Base-by-base conservation (phyloP, 2,329 filamentous ascomycete genomes). In the Xylaria sp. region DNA sequence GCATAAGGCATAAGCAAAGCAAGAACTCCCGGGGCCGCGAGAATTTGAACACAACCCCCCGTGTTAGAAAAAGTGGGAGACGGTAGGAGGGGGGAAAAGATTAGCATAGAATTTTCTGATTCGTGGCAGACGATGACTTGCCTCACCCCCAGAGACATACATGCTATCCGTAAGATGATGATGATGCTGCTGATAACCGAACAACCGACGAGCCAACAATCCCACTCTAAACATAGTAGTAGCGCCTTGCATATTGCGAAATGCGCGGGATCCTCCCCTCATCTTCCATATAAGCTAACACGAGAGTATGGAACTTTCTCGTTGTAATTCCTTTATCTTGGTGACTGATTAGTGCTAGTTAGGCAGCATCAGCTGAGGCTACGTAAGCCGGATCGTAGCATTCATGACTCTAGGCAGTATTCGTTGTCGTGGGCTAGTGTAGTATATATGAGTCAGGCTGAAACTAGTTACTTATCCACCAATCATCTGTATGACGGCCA, bases 281-380 rank as follows among this genome's bases (percentile, higher is more conserved):
- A n/a, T 40, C 32, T 57, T 27, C 23, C 48, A 10, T 42, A 55
- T 29, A 21, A 58, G 53, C 55, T 25, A 58, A 44, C 8, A 53
- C 60, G 59, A 65, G 57, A 42, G 47, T 32, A 55, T 35, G 42
- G 37, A 50, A 18, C 51, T 37, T 32, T 53, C n/a, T 48, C n/a
- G 44, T 42, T 58, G 42, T 16, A 27, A 50, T 29, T 48, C 35
- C 44, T 53, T 55, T 59, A 35, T 47, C 50, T 40, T 40, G 18
- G 47, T 50, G 40, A 50, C n/a, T 42, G 40, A 18, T 53, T 29
- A 48, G 35, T 29, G 32, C 44, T 58, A 60, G 58, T 63, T 25
- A 66, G 55, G 66, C 58, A 44, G 16, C 44, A 66, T 66, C 66
- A 69, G 66, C 66, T 65, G 66, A 69, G 66, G 63, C 69, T 48